These are phyloP conservation scores for Mycena rebaudengoi DNA, from an alignment of 768 basidiomycete species.

Conservation along the genomic window DNA sequence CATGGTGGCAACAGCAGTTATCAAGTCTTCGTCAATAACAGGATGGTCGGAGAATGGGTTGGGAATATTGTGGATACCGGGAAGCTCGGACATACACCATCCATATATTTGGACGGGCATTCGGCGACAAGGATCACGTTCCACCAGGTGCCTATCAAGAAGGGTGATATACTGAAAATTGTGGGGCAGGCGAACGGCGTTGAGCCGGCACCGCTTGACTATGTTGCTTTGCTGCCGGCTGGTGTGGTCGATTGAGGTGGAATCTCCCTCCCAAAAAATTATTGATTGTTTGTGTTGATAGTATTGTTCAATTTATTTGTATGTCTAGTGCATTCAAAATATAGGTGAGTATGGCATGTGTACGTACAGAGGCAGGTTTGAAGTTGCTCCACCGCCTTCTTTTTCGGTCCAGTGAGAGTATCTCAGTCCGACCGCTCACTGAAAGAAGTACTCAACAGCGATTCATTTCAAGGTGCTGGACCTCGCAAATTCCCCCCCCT, in stretches of 20 bases:
- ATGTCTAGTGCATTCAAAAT: constrained; percentile 6
- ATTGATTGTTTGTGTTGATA: constrained; percentile 4
- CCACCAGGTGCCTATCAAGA: constrained; percentile 17
- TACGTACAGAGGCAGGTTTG: too few species aligned
- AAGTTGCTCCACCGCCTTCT: too few species aligned
- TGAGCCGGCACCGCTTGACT: constrained; percentile 26
- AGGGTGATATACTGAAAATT: constrained; percentile 25
- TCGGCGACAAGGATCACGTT: constrained; percentile 28
- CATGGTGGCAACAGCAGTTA: constrained; percentile 23
- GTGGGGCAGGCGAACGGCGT: constrained; percentile 24
- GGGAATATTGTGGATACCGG: constrained; percentile 26
- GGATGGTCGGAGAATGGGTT: constrained; percentile 20
- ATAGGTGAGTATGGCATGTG: constrained; percentile 1
- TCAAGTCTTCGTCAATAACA: constrained; percentile 13
- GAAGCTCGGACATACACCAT: constrained; percentile 26
- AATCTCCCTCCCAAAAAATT: constrained; percentile 7
- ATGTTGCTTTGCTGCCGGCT: constrained; percentile 23
- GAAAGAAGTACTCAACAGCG: too few species aligned
- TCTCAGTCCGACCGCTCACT: too few species aligned
- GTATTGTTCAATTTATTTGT: constrained; percentile 15
- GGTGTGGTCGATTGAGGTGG: constrained; percentile 22
- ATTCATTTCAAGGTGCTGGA: too few species aligned
- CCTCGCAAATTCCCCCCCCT: too few species aligned
- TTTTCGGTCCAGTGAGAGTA: too few species aligned
- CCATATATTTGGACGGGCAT: constrained; percentile 23